A percentile compares a stretch with the other conserved stretches of the same genome.
Conservation (phyloP, 805 yeast species). For the Yamadazyma laniorum region DNA sequence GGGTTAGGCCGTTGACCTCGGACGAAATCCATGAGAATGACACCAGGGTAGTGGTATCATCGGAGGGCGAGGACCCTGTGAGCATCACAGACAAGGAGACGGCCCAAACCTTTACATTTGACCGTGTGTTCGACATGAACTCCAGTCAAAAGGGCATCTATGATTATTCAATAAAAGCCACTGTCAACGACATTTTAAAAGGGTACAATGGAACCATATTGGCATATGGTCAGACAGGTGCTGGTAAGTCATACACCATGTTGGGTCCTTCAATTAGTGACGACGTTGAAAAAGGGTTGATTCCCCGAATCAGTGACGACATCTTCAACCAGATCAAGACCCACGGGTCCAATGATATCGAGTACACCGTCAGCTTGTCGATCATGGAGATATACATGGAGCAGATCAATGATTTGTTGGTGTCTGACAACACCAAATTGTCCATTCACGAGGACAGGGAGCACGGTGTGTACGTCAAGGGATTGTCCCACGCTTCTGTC, state of each 20-base stretch:
- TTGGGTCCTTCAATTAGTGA: constrained; percentile 50
- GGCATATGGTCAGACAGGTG: constrained; percentile 78
- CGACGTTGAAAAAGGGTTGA: constrained; percentile 53
- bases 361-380: constrained; percentile 65
- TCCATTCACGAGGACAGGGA: constrained; percentile 61
- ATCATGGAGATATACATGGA: constrained; percentile 84
- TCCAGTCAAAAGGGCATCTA: constrained; percentile 59
- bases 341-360: constrained; percentile 46
- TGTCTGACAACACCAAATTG: constrained; percentile 34
- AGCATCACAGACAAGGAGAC: constrained; percentile 26
- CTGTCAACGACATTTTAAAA: constrained; percentile 64
- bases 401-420: constrained; percentile 65
- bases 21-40: background rate
- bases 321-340: constrained; percentile 54
- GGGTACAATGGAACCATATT: constrained; percentile 80
- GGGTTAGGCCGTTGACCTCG: constrained; percentile 46
- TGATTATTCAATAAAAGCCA: constrained; percentile 54
- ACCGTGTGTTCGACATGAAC: constrained; percentile 54
- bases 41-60: constrained; percentile 17
- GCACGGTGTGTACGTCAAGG: constrained; percentile 69
- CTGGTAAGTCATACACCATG: constrained; percentile 78
- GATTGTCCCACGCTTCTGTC: constrained; percentile 63
- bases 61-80: constrained; percentile 21
- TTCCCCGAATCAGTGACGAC: constrained; percentile 68
- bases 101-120: constrained; percentile 53